Conservation (phyloP, 2,329 filamentous ascomycete genomes). For the Aspergillus quadricinctus region DNA sequence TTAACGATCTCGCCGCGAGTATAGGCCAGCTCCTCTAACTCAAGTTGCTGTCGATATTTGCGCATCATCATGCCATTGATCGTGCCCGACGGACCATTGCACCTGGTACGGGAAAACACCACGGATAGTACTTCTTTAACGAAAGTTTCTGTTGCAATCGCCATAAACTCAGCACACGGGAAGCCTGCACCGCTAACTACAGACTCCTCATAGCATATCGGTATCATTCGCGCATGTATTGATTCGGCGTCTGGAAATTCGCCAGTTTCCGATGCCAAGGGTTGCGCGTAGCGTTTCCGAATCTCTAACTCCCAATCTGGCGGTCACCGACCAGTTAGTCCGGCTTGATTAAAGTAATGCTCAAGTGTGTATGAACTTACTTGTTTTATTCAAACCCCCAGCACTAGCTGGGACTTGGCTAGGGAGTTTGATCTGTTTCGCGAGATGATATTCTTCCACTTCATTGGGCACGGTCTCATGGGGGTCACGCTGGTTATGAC, state of each 20-base stretch:
- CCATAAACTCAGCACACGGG: constrained; percentile 56
- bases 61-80: constrained; percentile 73
- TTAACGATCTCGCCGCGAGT: constrained; percentile 69
- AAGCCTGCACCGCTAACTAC: constrained; percentile 51
- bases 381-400: constrained; percentile 72
- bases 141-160: constrained; percentile 58
- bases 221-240: constrained; percentile 57
- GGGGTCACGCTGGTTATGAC: constrained; percentile 31
- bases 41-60: constrained; percentile 70
- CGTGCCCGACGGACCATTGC: constrained; percentile 59
- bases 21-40: constrained; percentile 68
- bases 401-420: constrained; percentile 65
- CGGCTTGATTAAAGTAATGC: not conserved
- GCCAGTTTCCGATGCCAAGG: constrained; percentile 57
- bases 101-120: constrained; percentile 51
- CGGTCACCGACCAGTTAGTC: constrained; percentile 13
- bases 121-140: constrained; percentile 57
- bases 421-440: constrained; percentile 48
- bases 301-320: constrained; percentile 62
- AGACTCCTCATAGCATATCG: constrained; percentile 63
- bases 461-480: constrained; percentile 28
- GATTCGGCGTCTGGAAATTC: constrained; percentile 59
- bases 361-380: constrained; percentile 44
- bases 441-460: constrained; percentile 42
- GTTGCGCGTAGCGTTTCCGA: constrained; percentile 59